Base-by-base conservation (phyloP, 108 stramenopile genomes). In the Pseudonitzschia multiseries region DNA sequence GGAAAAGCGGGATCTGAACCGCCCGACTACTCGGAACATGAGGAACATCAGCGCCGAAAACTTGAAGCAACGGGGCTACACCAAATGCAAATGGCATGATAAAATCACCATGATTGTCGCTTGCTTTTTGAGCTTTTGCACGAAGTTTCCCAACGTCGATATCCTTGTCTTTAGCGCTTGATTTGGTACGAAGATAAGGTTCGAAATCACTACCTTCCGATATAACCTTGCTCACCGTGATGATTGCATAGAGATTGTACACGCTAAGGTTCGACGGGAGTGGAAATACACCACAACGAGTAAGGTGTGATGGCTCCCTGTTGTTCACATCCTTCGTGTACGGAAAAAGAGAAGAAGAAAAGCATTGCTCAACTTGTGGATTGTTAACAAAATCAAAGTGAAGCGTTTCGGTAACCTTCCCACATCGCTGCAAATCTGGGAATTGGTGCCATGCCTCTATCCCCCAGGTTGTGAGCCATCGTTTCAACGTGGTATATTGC, bases 61-160 rank as follows among this genome's bases (percentile, higher is more conserved):
- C 91, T 43, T 95, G 89, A 42, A 88, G 70, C 46, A 95, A 74
- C 14, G 92, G 94, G 27, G 91, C 86, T 26, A 95, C 92, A 20
- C 94, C 94, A 76, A 95, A 95, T 31, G 89, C 92, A 73, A 95
- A 90, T 6, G 94, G 94, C 56, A 84, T 90, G 12, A 89, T 68
- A 69, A 93, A 81, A 13, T 80, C 74, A 4, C 92, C 91, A 22
- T 83, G 84, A 13, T 78, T 65, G 17, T 73, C 75, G 21, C 87
- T 75, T 31, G 87, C 76, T 68, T 79, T 88, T 26, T 81, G 81
- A 43, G 94, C 92, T 54, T 81, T 85, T 62, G 69, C 46, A 43
- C 92, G 83, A n/a, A 89, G 71, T 68, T 70, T 74, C n/a, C 82
- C 80, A 60, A 91, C 44, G 67, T 89, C 87, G 17, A 79, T 44